These are phyloP conservation scores for Pleurotus cornucopiae DNA, from an alignment of 768 basidiomycete genomes.

Conservation along the genomic window DNA sequence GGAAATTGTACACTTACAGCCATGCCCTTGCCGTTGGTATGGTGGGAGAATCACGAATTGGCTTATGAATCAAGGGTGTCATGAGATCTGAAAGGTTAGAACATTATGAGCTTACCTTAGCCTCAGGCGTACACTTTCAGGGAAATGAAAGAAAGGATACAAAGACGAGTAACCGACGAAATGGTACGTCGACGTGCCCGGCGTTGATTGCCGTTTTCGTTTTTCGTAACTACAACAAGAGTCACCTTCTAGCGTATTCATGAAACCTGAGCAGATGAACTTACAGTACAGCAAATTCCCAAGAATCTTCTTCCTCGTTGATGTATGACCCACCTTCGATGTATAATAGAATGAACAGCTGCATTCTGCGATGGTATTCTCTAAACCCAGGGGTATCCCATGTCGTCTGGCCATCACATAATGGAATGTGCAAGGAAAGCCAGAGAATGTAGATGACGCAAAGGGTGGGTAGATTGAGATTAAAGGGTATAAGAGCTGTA, in stretches of 20 bases:
- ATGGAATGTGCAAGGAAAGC: not conserved
- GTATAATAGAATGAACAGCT: slow-evolving; percentile 89
- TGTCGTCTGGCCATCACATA: slow-evolving; percentile 48
- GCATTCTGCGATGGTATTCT: slow-evolving; percentile 90
- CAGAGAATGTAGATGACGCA: not conserved
- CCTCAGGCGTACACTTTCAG: slow-evolving; percentile 83
- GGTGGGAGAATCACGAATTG: slow-evolving; percentile 94
- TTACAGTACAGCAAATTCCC: slow-evolving; percentile 90
- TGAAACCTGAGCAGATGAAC: slow-evolving; percentile 23
- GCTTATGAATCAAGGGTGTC: slow-evolving; percentile 32
- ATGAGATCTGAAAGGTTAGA: slow-evolving; percentile 2
- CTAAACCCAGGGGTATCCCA: slow-evolving; percentile 85
- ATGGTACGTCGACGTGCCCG: slow-evolving; percentile 67
- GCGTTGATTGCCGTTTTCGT: slow-evolving; percentile 52
- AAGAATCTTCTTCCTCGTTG: slow-evolving; percentile 86
- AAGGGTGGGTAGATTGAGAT: slow-evolving; percentile 1
- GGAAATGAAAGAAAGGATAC: slow-evolving; percentile 95
- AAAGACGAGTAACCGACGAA: slow-evolving; percentile 93
- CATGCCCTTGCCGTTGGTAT: slow-evolving; percentile 86
- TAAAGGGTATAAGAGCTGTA: not conserved
- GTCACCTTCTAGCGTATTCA: not conserved
- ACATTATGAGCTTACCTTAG: slow-evolving; percentile 57
- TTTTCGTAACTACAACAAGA: slow-evolving; percentile 68
- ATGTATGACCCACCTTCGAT: slow-evolving; percentile 97
- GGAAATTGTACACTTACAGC: slow-evolving; percentile 52